Evolutionary conservation across 148 eudicot species (phyloP).

Genomic region (Talinum fruticosum): DNA sequence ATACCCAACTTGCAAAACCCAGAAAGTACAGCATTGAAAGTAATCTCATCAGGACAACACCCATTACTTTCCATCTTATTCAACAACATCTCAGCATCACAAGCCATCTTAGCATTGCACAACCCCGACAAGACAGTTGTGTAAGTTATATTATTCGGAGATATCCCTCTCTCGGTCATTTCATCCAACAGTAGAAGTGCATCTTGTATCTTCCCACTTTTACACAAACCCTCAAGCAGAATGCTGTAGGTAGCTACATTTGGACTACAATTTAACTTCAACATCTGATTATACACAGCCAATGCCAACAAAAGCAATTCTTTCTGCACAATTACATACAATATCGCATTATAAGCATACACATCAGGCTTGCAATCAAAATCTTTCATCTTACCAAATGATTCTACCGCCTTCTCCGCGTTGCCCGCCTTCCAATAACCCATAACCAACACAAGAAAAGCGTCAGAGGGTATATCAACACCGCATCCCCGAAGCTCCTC

Average conservation of each 20-base stretch:
- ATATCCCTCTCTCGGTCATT: slow-evolving; percentile 53
- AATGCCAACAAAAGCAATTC: slow-evolving; percentile 52
- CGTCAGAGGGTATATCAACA: slow-evolving; percentile 36
- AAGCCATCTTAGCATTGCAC: slow-evolving; percentile 52
- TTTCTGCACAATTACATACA: slow-evolving; percentile 56
- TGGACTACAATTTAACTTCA: slow-evolving; percentile 55
- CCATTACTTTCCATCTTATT: slow-evolving; percentile 44
- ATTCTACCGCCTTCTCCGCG: slow-evolving; percentile 62
- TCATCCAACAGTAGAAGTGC: slow-evolving; percentile 68
- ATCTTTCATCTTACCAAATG: slow-evolving; percentile 65
- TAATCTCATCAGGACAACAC: slow-evolving; percentile 48
- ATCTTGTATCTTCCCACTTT: slow-evolving; percentile 47
- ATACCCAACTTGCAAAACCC: slow-evolving; percentile 68
- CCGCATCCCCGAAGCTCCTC: slow-evolving; percentile 44
- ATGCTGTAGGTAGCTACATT: slow-evolving; percentile 53
- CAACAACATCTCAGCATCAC: slow-evolving; percentile 55
- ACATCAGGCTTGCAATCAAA: slow-evolving; percentile 59
- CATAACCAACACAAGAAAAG: slow-evolving; percentile 53
- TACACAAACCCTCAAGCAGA: slow-evolving; percentile 76
- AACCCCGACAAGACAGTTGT: slow-evolving; percentile 63
- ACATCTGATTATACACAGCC: slow-evolving; percentile 65
- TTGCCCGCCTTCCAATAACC: slow-evolving; percentile 45
- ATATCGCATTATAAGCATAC: slow-evolving; percentile 51
- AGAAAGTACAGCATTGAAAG: slow-evolving; percentile 55
- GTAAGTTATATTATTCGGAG: slow-evolving; percentile 51